Evolutionary conservation across 352 stramenopile genomes (phyloP).

Genomic region (Globisporangium mamillatum): DNA sequence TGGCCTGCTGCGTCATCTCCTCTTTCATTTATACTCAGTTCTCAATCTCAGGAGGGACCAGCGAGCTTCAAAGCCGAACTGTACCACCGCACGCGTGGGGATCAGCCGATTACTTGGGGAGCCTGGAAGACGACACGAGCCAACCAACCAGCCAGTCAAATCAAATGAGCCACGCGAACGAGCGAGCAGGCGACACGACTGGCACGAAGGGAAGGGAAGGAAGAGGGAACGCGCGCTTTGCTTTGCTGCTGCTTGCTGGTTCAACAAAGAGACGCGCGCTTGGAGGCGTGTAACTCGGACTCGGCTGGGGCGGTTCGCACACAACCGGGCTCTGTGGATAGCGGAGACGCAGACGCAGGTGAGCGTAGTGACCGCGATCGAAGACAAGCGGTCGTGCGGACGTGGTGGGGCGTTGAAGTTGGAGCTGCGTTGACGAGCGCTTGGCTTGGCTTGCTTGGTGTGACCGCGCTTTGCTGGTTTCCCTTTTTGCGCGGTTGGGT

Average conservation of each 20-base stretch:
- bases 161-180: neutral
- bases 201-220: neutral
- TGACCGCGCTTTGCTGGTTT: neutral
- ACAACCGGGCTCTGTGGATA: neutral
- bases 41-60: neutral
- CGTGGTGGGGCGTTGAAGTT: neutral
- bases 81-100: neutral
- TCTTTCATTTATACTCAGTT: conserved; percentile 12
- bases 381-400: neutral
- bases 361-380: neutral
- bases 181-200: neutral
- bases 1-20: conserved; percentile 67
- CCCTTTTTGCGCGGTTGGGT: neutral
- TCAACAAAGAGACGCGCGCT: conserved; percentile 2
- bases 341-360: neutral
- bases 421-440: neutral
- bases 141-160: neutral
- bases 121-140: neutral
- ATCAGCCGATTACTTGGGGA: neutral
- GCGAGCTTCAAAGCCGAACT: neutral
- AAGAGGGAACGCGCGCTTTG: conserved; percentile 1
- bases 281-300: neutral
- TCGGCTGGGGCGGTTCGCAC: neutral
- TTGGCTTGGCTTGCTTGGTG: neutral
- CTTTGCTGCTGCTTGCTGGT: neutral